These are phyloP conservation scores for Botrytis byssoidea DNA, from an alignment of 2,329 filamentous ascomycete genomes.

Conservation along the genomic window DNA sequence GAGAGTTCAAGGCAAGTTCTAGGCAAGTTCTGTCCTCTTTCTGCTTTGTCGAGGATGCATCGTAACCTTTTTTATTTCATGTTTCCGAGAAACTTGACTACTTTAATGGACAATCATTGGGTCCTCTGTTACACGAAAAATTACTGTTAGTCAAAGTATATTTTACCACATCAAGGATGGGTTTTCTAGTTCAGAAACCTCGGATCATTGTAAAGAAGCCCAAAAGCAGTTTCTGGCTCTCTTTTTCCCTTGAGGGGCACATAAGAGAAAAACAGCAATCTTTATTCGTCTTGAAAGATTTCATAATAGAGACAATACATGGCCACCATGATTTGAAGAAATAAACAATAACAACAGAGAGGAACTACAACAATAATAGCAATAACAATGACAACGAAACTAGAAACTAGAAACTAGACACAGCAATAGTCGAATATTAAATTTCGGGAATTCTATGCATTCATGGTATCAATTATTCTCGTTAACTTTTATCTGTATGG, in stretches of 20 bases:
- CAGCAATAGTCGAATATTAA: not conserved
- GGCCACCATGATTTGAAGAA: not conserved
- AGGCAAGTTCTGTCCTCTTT: not conserved
- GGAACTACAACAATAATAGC: not conserved
- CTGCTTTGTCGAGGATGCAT: no score
- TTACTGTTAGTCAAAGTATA: not conserved
- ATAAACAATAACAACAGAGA: not conserved
- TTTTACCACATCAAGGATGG: not conserved
- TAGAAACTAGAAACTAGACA: not conserved
- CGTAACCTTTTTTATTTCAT: not conserved
- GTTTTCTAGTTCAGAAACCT: not conserved
- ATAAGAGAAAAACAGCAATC: not conserved
- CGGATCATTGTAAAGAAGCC: no score
- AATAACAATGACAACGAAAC: not conserved
- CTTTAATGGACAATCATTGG: not conserved
- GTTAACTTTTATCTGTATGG: not conserved
- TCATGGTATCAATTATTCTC: conserved; percentile 12
- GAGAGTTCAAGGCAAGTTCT: not conserved
- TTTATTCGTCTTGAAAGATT: not conserved
- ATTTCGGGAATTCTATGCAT: not conserved
- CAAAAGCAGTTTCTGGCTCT: not conserved
- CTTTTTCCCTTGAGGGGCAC: not conserved
- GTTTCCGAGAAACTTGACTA: not conserved
- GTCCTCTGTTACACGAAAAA: not conserved
- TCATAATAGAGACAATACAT: not conserved